Percentiles rank a stretch among this genome's conserved stretches.
Conservation (phyloP, 345 rosid genomes). For the Citrus reticulata region DNA sequence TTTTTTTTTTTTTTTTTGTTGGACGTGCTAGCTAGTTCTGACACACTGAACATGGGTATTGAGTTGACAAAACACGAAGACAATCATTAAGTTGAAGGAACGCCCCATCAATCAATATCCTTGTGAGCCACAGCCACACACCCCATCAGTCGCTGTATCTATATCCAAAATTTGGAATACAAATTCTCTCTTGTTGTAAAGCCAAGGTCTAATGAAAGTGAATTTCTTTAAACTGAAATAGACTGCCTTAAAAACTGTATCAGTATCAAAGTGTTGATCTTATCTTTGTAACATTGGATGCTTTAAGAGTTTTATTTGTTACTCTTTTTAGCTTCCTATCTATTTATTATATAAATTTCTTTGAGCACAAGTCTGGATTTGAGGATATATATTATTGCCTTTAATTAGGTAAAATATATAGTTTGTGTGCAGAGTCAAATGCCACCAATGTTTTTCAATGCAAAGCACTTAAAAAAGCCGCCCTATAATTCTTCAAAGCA, state of each 20-base stretch:
- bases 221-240: background rate
- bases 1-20: no score
- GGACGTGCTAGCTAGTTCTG: background rate
- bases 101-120: background rate
- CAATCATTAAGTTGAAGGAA: background rate
- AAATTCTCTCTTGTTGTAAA: background rate
- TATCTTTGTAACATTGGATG: background rate
- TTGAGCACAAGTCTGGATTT: no score
- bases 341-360: no score
- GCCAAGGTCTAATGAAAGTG: background rate
- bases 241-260: background rate
- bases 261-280: background rate
- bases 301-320: background rate
- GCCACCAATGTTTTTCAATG: conserved; percentile 16
- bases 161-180: background rate
- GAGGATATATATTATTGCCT: no score
- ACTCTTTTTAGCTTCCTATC: background rate
- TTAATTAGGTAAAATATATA: background rate
- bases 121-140: background rate
- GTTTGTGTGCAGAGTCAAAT: conserved; percentile 14
- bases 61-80: background rate
- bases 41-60: background rate
- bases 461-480: conserved; percentile 18
- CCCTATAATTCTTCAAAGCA: background rate
- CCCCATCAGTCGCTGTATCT: background rate